A percentile compares a stretch with the other conserved stretches of the same genome.
These are phyloP conservation scores for Pleurotus salmoneostramineus DNA, from an alignment of 768 basidiomycete species.

Conservation along the genomic window DNA sequence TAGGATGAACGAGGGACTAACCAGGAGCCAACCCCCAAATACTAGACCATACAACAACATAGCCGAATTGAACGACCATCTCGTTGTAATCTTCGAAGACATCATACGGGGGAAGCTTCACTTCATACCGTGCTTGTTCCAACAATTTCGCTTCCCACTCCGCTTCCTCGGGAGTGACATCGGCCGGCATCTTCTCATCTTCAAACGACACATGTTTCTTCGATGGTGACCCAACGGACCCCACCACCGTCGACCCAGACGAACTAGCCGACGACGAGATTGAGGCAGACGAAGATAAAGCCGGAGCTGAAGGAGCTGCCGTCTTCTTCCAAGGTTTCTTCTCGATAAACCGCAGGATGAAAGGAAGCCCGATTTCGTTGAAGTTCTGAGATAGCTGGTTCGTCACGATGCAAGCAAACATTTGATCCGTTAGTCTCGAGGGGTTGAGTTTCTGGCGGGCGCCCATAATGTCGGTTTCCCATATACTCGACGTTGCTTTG, in stretches of 20 bases:
- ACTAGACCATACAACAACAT: slow-evolving; percentile 87
- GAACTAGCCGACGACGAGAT: not conserved
- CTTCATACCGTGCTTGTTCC: slow-evolving; percentile 73
- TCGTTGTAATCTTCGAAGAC: slow-evolving; percentile 90
- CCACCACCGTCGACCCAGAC: slow-evolving; percentile 1
- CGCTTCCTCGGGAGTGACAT: slow-evolving; percentile 32
- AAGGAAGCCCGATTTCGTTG: slow-evolving; percentile 80
- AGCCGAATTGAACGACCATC: slow-evolving; percentile 96
- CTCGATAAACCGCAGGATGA: slow-evolving; percentile 59
- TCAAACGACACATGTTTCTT: slow-evolving; percentile 76
- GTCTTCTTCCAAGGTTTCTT: slow-evolving; percentile 36
- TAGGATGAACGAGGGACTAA: slow-evolving; percentile 23
- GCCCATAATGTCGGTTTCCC: slow-evolving; percentile 48
- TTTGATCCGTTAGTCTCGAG: slow-evolving; percentile 77
- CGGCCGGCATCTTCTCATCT: slow-evolving; percentile 40
- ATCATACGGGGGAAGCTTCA: slow-evolving; percentile 75
- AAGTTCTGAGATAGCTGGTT: slow-evolving; percentile 81
- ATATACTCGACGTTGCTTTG: slow-evolving; percentile 29
- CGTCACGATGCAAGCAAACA: slow-evolving; percentile 91
- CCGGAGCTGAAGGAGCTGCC: not conserved
- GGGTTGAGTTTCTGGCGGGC: slow-evolving; percentile 62
- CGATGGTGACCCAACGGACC: slow-evolving; percentile 13
- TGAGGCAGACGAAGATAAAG: no score
- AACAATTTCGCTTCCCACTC: slow-evolving; percentile 77
- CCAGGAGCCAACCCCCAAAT: slow-evolving; percentile 91